Conservation (phyloP, 2,329 filamentous ascomycete species). For the Aspergillus amoenus region DNA sequence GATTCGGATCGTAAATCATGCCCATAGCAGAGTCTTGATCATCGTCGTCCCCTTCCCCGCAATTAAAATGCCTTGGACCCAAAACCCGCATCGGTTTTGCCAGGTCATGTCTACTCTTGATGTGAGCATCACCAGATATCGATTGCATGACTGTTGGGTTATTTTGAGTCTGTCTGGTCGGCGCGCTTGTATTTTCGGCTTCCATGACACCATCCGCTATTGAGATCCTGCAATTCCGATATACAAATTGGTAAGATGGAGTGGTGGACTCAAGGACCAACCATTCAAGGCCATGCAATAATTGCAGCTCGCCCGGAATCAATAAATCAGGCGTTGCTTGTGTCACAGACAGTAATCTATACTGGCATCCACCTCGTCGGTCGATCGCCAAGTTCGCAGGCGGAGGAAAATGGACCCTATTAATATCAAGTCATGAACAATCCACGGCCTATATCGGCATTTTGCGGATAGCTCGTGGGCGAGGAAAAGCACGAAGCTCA, state of each 20-base stretch:
- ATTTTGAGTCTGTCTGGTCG: background rate
- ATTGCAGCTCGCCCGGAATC: background rate
- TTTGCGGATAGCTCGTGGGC: background rate
- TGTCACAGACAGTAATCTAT: background rate
- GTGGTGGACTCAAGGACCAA: background rate
- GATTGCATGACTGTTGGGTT: background rate
- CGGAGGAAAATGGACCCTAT: background rate
- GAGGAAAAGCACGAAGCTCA: background rate
- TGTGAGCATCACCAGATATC: background rate
- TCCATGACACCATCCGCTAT: background rate
- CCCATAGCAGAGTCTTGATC: background rate
- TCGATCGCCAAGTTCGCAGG: background rate
- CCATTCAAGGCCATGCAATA: background rate
- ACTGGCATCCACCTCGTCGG: background rate
- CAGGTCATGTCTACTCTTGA: background rate
- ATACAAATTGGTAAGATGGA: background rate
- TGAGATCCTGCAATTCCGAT: background rate
- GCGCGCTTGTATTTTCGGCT: background rate
- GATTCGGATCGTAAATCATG: background rate
- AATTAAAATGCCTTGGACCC: background rate
- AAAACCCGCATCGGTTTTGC: background rate
- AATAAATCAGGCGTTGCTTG: background rate
- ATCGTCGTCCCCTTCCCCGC: background rate
- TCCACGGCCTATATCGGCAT: constrained; percentile 1
- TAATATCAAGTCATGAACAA: constrained; percentile 4